Base-by-base conservation (phyloP, 2,329 filamentous ascomycete genomes). In the Dothidotthia symphoricarpi region DNA sequence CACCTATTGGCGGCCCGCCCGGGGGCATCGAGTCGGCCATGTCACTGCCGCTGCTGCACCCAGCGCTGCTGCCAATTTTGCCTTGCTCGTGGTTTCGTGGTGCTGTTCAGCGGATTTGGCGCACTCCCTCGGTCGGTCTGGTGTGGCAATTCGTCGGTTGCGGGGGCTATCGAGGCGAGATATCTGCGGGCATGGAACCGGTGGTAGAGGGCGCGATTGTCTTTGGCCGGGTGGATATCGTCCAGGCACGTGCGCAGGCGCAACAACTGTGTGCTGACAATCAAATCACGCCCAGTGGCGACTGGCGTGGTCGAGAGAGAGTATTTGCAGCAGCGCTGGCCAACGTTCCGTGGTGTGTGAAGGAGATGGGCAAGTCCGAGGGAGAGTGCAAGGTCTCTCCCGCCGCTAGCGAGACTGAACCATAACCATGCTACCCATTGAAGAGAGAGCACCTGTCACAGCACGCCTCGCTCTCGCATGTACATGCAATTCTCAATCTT, bases 21-120 rank as follows among this genome's bases (percentile, higher is more conserved):
- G 51, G 48, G 34, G 62, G 55, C 41, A 62, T 53, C 44, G 61
- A 58, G 53, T 67, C 65, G 55, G 57, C 63, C 64, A 68, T 67
- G 47, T 34, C 46, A 43, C 45, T 43, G 43, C 44, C 42, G 47
- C 46, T 51, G 45, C 51, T 59, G 49, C 55, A 55, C 51, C 43
- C 51, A 44, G 49, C 45, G 45, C 47, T 39, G 34, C 42, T 38
- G 47, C 47, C 42, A 34, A 24, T 36, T 16, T 33, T 31, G 40
- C 27, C 19, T 39, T 31, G 14, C 41, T 31, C 28, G 35, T 34
- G 28, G 34, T 39, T 29, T 43, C 43, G 19, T 9, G 19, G 9
- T 22, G 19, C 5, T 9, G 5, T 9, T 22, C 19, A 6, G 19
- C 19, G 19, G 19, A 22, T 22, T 9, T 9, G 19, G 19, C 19